These are phyloP conservation scores for Bremia lactucae DNA, from an alignment of 352 stramenopile species.

Conservation along the genomic window DNA sequence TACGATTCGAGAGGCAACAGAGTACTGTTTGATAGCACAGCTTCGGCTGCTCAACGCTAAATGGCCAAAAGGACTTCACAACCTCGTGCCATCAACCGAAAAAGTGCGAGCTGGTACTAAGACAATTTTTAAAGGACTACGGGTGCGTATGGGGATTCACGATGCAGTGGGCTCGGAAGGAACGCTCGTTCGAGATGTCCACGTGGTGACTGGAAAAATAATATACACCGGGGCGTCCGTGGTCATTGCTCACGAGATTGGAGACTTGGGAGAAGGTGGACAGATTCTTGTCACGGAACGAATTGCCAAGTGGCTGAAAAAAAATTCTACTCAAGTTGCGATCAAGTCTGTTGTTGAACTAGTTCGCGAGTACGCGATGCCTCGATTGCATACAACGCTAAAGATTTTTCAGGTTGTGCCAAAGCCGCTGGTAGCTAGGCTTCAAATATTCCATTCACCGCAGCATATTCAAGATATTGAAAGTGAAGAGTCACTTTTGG, in stretches of 20 bases:
- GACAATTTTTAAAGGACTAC: slow-evolving; percentile 30
- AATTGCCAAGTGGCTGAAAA: slow-evolving; percentile 26
- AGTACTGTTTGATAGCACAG: slow-evolving; percentile 40
- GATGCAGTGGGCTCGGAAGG: slow-evolving; percentile 24
- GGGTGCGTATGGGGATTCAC: slow-evolving; percentile 42
- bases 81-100: slow-evolving; percentile 24
- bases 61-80: slow-evolving; percentile 42
- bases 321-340: slow-evolving; percentile 9
- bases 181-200: slow-evolving; percentile 18
- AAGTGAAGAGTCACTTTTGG: slow-evolving; percentile 3
- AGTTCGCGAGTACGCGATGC: slow-evolving; percentile 23
- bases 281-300: slow-evolving; percentile 42
- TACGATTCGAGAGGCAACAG: slow-evolving; percentile 35
- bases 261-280: slow-evolving; percentile 33
- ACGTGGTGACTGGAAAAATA: slow-evolving; percentile 32
- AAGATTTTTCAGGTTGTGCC: slow-evolving; percentile 28
- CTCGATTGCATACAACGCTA: slow-evolving; percentile 15
- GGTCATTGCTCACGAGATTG: slow-evolving; percentile 39
- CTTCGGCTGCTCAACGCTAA: slow-evolving; percentile 30
- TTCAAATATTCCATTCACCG: slow-evolving; percentile 11
- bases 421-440: slow-evolving; percentile 10
- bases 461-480: slow-evolving; percentile 11
- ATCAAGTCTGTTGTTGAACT: slow-evolving; percentile 17
- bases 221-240: slow-evolving; percentile 36
- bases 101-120: slow-evolving; percentile 18